Conservation (phyloP, 345 rosid species). For the Euphorbia tirucalli region DNA sequence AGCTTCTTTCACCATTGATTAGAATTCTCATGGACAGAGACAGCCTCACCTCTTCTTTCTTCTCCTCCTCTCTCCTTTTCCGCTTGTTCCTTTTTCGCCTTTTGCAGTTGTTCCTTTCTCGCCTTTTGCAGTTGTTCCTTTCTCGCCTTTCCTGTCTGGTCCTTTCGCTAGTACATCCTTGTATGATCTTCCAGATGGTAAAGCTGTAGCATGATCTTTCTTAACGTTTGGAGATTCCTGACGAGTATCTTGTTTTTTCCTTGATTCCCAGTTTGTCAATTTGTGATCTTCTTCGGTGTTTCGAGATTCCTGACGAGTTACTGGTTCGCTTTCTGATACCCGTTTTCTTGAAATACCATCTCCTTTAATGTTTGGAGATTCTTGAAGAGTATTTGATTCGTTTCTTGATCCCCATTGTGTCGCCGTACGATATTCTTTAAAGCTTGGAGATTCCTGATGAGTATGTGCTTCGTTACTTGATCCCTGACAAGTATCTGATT, state of each 20-base stretch:
- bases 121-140: background rate
- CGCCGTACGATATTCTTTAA: background rate
- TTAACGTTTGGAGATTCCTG: constrained; percentile 6
- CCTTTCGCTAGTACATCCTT: constrained; percentile 57
- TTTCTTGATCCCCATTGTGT: background rate
- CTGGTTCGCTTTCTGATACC: background rate
- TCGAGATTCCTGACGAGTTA: background rate
- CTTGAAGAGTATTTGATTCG: background rate
- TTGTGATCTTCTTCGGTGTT: background rate
- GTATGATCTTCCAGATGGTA: constrained; percentile 21
- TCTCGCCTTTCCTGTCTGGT: constrained; percentile 10
- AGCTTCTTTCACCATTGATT: no score
- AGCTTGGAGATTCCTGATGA: constrained; percentile 2
- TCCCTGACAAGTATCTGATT: background rate
- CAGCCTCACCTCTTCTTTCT: background rate
- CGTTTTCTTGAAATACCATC: background rate
- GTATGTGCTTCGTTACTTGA: constrained; percentile 3
- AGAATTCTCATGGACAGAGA: no score
- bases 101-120: background rate
- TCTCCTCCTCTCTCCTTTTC: background rate
- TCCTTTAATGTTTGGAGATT: background rate
- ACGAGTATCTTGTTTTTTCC: background rate
- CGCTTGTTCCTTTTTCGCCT: no score
- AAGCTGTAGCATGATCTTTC: background rate
- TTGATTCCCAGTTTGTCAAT: constrained; percentile 27